Percentiles rank a stretch among this genome's conserved stretches.
These are phyloP conservation scores for Andrographis paniculata DNA, from an alignment of 305 asterid genomes.

Conservation along the genomic window DNA sequence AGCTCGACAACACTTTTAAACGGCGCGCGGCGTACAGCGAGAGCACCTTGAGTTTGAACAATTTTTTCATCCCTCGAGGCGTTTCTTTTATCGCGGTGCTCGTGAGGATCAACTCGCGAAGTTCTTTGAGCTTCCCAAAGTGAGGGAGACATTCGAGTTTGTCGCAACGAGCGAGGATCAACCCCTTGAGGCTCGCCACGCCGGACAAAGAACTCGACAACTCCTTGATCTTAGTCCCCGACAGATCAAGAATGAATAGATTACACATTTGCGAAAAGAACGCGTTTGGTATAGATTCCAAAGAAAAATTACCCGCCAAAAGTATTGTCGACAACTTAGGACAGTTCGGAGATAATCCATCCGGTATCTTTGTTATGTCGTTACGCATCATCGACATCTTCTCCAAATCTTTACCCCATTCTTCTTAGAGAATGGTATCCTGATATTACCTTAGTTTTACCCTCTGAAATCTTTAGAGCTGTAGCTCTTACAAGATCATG, in stretches of 20 bases:
- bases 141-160: neutral
- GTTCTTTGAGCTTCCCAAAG: conserved; percentile 1
- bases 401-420: conserved; percentile 9
- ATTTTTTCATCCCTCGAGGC: conserved; percentile 14
- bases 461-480: conserved; percentile 3
- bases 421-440: conserved; percentile 8
- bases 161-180: neutral
- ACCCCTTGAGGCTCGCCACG: conserved; percentile 1
- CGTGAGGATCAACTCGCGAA: conserved; percentile 1
- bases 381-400: conserved; percentile 7
- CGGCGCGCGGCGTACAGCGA: neutral
- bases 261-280: conserved; percentile 6
- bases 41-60: neutral
- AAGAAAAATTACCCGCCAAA: neutral
- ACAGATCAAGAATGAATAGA: conserved; percentile 9
- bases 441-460: conserved; percentile 14
- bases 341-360: conserved; percentile 4
- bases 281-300: conserved; percentile 6
- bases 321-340: conserved; percentile 14
- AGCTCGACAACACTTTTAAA: neutral
- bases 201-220: conserved; percentile 4
- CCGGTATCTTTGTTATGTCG: neutral
- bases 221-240: neutral
- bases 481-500: conserved; percentile 10
- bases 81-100: conserved; percentile 3